These are phyloP conservation scores for Eutypa lata DNA, from an alignment of 2,329 filamentous ascomycete genomes.

Conservation along the genomic window DNA sequence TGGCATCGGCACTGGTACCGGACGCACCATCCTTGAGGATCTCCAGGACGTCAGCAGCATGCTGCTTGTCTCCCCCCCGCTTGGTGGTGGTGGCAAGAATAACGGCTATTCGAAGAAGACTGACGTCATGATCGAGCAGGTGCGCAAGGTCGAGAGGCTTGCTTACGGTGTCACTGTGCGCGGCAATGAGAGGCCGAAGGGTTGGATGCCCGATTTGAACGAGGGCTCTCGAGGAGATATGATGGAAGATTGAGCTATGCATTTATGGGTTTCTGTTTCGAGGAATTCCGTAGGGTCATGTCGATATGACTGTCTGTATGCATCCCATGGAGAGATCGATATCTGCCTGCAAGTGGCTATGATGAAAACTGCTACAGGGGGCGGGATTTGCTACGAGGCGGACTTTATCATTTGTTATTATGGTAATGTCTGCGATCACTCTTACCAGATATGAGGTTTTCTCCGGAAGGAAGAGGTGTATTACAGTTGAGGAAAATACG, in stretches of 20 bases:
- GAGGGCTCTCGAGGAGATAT: conserved; percentile 17
- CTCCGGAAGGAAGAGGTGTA: no score
- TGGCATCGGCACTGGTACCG: conserved; percentile 22
- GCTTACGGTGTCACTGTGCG: conserved; percentile 85
- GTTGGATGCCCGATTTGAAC: conserved; percentile 80
- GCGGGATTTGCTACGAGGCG: no score
- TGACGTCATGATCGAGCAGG: conserved; percentile 80
- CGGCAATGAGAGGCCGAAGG: conserved; percentile 83
- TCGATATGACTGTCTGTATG: no score
- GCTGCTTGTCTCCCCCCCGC: conserved; percentile 71
- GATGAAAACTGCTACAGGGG: no score
- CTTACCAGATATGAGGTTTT: no score
- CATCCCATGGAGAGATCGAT: no score
- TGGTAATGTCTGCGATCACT: no score
- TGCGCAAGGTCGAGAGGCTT: conserved; percentile 89
- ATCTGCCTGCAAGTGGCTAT: no score
- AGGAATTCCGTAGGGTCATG: no score
- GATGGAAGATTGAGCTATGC: conserved; percentile 12
- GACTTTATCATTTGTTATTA: no score
- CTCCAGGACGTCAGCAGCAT: conserved; percentile 73
- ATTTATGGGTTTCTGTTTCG: background rate
- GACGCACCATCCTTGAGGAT: conserved; percentile 70
- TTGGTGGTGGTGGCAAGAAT: conserved; percentile 47
- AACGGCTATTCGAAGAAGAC: conserved; percentile 68
- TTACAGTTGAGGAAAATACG: no score